Percentiles rank a stretch among this genome's conserved stretches.
Conservation (phyloP, 768 basidiomycete species). For the Suillus decipiens region DNA sequence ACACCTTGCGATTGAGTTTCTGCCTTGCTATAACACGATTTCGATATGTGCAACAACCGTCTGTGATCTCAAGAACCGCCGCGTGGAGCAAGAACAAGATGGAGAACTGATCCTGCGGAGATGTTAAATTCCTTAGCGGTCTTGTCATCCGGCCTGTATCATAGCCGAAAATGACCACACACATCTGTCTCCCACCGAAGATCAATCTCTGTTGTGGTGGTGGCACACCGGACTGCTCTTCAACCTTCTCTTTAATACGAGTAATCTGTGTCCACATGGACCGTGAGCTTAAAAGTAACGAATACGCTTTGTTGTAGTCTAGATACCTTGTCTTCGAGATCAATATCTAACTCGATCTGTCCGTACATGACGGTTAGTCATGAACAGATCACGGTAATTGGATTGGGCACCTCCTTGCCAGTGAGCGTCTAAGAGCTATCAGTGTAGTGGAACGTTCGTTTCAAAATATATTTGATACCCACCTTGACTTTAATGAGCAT, state of each 20-base stretch:
- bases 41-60: neutral
- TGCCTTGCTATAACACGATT: constrained; percentile 9
- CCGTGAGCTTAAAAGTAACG: constrained; percentile 7
- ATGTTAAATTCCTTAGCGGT: constrained; percentile 83
- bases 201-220: constrained; percentile 95
- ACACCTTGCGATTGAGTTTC: constrained; percentile 1
- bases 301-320: neutral
- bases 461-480: constrained; percentile 14
- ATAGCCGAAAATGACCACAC: constrained; percentile 30
- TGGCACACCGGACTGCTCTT: constrained; percentile 97
- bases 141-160: constrained; percentile 85
- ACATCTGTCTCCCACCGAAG: constrained; percentile 93
- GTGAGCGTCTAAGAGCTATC: constrained; percentile 73
- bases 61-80: constrained; percentile 61
- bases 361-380: constrained; percentile 12
- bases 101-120: constrained; percentile 81
- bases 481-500: constrained; percentile 96
- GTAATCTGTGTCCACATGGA: constrained; percentile 57
- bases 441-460: constrained; percentile 5
- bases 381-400: constrained; percentile 8
- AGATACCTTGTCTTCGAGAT: constrained; percentile 80
- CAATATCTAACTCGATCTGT: constrained; percentile 95
- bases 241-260: constrained; percentile 96
- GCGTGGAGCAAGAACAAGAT: constrained; percentile 93
- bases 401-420: constrained; percentile 81